Evolutionary conservation across 192 early-diverging fungal genomes (phyloP), one percentile per base, ranked within the genome.

Genomic region (Pilaira anomala): DNA sequence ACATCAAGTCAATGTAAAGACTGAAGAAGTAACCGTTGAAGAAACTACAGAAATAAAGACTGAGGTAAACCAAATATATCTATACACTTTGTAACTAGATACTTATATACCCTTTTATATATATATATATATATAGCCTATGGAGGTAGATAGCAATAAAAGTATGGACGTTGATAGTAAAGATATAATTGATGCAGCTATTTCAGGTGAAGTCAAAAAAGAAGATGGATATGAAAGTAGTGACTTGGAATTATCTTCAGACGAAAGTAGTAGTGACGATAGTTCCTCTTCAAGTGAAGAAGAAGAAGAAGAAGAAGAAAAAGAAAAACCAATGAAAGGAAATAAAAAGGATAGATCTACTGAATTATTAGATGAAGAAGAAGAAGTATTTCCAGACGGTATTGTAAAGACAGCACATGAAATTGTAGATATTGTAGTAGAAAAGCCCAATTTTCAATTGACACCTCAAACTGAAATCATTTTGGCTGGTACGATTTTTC

Each of bases 401-500:
- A 46, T 26, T 7, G 51, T 84, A 16, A 67, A 69, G n/a, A 88
- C 88, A 0, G 73, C 77, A 19, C 78, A 92, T 66, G 90, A 92
- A 66, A 65, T 89, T 16, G 12, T 75, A 4, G 62, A 88, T 33
- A 72, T 86, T 5, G 65, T 67, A 21, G 71, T 84, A 8, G 46
- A 68, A 8, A 76, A 66, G 39, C 81, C 84, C 9, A 60, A 74
- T 1, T 66, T 83, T 26, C 52, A 70, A 11, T 69, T 90, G 2
- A 76, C 74, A 21, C 69, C 74, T 7, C 71, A 84, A 18, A 72
- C 78, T 1, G 51, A 78, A 12, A 57, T 93, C 5, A 60, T 68
- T 22, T 42, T 66, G 0, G 75, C 95, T 26, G 96, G 96, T 21
- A 29, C 49, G 3, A 69, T 98, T 41, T 76, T 86, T 52, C 71